phyloP scores from a whole-genome alignment of 1,284 basidiomycete species.

The Ceratorhiza oryzae-sativae region DNA sequence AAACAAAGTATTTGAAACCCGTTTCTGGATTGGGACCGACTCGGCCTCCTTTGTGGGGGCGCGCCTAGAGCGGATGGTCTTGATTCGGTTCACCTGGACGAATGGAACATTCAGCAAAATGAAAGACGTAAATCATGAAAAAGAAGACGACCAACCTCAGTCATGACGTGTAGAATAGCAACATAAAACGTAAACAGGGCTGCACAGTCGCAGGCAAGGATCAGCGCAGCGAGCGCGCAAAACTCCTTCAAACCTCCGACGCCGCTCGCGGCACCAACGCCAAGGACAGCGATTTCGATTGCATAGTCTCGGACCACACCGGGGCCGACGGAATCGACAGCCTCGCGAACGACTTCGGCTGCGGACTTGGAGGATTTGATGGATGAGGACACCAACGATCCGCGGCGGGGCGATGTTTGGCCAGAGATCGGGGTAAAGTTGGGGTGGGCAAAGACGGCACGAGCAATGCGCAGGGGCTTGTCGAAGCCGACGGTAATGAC shows the following conservation, averaged over 20 bases:
- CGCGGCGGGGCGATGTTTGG: neutral
- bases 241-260: constrained; percentile 94
- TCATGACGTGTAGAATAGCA: constrained; percentile 90
- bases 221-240: constrained; percentile 90
- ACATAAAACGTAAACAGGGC: constrained; percentile 92
- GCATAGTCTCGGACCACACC: constrained; percentile 92
- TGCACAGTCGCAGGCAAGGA: constrained; percentile 86
- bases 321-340: constrained; percentile 79
- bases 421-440: constrained; percentile 61
- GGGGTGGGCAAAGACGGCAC: constrained; percentile 89
- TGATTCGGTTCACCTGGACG: constrained; percentile 60
- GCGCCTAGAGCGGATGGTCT: constrained; percentile 51
- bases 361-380: constrained; percentile 64
- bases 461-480: constrained; percentile 92
- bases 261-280: constrained; percentile 85
- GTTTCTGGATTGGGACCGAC: constrained; percentile 52
- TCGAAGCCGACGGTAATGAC: constrained; percentile 98
- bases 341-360: constrained; percentile 83
- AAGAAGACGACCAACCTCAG: constrained; percentile 67
- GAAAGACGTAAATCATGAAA: constrained; percentile 3
- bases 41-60: constrained; percentile 10
- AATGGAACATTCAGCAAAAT: constrained; percentile 8
- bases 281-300: constrained; percentile 88
- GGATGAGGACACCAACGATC: neutral
- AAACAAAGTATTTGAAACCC: constrained; percentile 61